A percentile compares a stretch with the other conserved stretches of the same genome.
Evolutionary conservation across 1,284 basidiomycete genomes (phyloP).

Genomic region (Flammula alnicola): DNA sequence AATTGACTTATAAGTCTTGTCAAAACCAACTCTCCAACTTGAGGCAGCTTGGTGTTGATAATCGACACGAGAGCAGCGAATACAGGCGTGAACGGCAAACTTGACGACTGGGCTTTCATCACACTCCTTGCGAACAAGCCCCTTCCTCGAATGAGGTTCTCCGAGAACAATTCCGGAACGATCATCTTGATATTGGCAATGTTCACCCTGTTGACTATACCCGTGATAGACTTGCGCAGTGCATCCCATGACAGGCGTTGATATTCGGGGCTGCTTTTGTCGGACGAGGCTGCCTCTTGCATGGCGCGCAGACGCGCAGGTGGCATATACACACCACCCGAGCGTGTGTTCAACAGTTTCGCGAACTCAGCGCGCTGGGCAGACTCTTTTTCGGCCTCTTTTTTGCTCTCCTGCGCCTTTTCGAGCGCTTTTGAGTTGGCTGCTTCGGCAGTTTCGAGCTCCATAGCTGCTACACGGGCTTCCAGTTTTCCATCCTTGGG

Average conservation of each 20-base stretch:
- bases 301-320: slow-evolving; percentile 92
- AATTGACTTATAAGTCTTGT: slow-evolving; percentile 94
- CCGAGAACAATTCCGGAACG: slow-evolving; percentile 91
- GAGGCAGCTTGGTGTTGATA: slow-evolving; percentile 97
- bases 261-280: slow-evolving; percentile 91
- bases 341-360: slow-evolving; percentile 77
- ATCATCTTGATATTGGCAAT: slow-evolving; percentile 96
- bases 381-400: slow-evolving; percentile 55
- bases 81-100: slow-evolving; percentile 96
- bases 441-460: too few species aligned
- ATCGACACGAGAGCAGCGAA: slow-evolving; percentile 95
- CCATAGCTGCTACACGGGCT: slow-evolving; percentile 71
- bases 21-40: slow-evolving; percentile 92
- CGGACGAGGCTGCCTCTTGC: slow-evolving; percentile 83
- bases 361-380: slow-evolving; percentile 83
- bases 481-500: slow-evolving; percentile 82
- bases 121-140: slow-evolving; percentile 92
- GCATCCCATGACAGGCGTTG: slow-evolving; percentile 98
- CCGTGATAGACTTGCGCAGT: slow-evolving; percentile 95
- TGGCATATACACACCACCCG: slow-evolving; percentile 96
- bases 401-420: slow-evolving; percentile 35
- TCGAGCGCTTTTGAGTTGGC: slow-evolving; percentile 50
- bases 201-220: slow-evolving; percentile 99
- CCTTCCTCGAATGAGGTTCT: slow-evolving; percentile 90
- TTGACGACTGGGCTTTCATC: slow-evolving; percentile 97